Evolutionary conservation across 148 eudicot species (phyloP).

Genomic region (Persicaria maculosa): DNA sequence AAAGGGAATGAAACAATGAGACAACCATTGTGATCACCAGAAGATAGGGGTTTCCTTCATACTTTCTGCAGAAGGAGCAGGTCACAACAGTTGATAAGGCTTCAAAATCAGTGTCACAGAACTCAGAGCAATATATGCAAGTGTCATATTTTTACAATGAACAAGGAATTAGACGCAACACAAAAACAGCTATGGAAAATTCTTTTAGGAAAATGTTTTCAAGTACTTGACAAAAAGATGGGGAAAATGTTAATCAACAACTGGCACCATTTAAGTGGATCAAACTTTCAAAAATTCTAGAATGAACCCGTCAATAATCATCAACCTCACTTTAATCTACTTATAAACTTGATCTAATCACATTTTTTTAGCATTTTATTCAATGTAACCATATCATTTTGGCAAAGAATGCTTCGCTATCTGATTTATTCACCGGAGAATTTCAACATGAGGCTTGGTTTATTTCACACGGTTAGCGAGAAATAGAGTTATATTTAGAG

Average conservation of each 20-base stretch:
- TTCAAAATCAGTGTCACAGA: neutral
- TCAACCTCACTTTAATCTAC: too few relatives aligned
- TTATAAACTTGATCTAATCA: neutral
- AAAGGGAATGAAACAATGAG: constrained; percentile 76
- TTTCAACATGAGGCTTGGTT: too few relatives aligned
- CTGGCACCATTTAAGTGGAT: neutral
- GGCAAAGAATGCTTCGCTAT: neutral
- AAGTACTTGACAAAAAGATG: neutral
- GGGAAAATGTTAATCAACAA: neutral
- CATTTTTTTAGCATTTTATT: neutral
- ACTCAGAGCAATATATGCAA: neutral
- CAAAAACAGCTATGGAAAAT: neutral
- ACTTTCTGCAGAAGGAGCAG: constrained; percentile 56
- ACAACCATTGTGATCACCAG: constrained; percentile 83
- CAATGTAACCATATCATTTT: neutral
- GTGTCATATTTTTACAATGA: neutral
- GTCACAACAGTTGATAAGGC: neutral
- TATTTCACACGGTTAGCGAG: too few relatives aligned
- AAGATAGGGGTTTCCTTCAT: constrained; percentile 90
- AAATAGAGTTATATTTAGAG: too few relatives aligned
- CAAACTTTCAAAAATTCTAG: neutral
- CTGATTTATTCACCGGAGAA: neutral
- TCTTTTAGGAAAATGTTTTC: neutral
- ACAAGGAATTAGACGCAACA: neutral
- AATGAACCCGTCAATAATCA: neutral